A percentile compares a stretch with the other conserved stretches of the same genome.
phyloP scores from a whole-genome alignment of 176 grass and related monocot species.

The Cocos nucifera region DNA sequence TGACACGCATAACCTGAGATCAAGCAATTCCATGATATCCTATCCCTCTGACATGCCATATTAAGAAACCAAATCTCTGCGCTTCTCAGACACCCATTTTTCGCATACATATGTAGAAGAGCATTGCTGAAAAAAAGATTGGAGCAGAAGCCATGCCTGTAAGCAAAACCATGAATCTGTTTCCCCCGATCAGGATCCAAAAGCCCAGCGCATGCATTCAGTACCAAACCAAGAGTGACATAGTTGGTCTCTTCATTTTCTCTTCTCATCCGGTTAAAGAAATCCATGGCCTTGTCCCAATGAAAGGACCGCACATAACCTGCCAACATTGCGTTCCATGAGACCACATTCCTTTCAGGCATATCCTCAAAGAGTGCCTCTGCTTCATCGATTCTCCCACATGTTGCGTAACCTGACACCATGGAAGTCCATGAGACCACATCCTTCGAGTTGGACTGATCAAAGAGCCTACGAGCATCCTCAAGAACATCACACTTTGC shows the following conservation, averaged over 20 bases:
- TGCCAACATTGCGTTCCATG: slow-evolving; percentile 85
- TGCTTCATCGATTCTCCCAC: slow-evolving; percentile 66
- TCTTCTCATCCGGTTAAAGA: slow-evolving; percentile 56
- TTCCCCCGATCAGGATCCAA: slow-evolving; percentile 57
- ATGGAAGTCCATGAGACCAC: slow-evolving; percentile 65
- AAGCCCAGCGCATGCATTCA: slow-evolving; percentile 66
- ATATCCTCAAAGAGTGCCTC: slow-evolving; percentile 56
- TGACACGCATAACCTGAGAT: slow-evolving; percentile 69
- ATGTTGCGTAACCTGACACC: slow-evolving; percentile 49
- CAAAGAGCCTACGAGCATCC: slow-evolving; percentile 50
- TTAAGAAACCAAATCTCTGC: slow-evolving; percentile 50
- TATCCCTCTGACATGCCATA: slow-evolving; percentile 45
- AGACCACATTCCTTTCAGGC: slow-evolving; percentile 61
- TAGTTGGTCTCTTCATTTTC: slow-evolving; percentile 43
- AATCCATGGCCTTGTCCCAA: slow-evolving; percentile 58
- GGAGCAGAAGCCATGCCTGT: slow-evolving; percentile 32
- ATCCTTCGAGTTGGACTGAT: slow-evolving; percentile 46
- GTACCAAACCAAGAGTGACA: slow-evolving; percentile 41
- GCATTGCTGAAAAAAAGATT: slow-evolving; percentile 43
- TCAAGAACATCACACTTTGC: slow-evolving; percentile 63
- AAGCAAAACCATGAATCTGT: slow-evolving; percentile 48
- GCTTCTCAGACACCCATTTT: slow-evolving; percentile 59
- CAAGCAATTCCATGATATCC: slow-evolving; percentile 70
- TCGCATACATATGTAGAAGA: slow-evolving; percentile 74
- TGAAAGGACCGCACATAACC: slow-evolving; percentile 42